A percentile compares a stretch with the other conserved stretches of the same genome.
These are phyloP conservation scores for Xylaria longipes DNA, from an alignment of 495 filamentous ascomycete species.

Conservation along the genomic window DNA sequence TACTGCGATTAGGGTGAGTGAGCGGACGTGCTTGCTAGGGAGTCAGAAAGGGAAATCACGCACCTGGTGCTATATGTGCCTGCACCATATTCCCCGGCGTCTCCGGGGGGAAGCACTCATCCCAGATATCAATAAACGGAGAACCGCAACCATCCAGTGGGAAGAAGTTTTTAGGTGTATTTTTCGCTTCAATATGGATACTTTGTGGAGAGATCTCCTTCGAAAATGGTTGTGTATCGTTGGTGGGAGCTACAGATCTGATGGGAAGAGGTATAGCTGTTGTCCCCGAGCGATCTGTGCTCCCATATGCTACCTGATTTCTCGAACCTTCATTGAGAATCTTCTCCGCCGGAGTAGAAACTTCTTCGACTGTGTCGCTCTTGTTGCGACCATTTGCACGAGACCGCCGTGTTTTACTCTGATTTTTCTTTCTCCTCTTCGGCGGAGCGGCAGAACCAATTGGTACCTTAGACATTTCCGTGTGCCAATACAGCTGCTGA, in stretches of 20 bases:
- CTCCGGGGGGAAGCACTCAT: not conserved
- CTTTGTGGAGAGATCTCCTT: not conserved
- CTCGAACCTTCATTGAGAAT: not conserved
- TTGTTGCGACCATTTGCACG: not conserved
- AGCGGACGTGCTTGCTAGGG: not conserved
- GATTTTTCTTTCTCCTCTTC: constrained; percentile 2
- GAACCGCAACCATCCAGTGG: not conserved
- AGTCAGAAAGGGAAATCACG: not conserved
- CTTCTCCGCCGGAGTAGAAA: not conserved
- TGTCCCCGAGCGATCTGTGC: not conserved
- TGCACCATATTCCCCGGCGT: not conserved
- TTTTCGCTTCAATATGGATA: not conserved
- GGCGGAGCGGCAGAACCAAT: not conserved
- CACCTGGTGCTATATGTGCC: not conserved
- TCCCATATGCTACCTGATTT: not conserved
- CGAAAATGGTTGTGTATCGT: not conserved
- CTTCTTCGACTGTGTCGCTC: not conserved
- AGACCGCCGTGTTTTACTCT: not conserved
- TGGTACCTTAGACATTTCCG: not conserved
- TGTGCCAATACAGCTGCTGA: not conserved
- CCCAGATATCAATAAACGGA: not conserved
- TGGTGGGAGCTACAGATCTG: not conserved
- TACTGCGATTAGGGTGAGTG: not conserved
- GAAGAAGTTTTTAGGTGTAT: not conserved
- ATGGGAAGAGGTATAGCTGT: constrained; percentile 2